phyloP scores from a whole-genome alignment of 1,284 basidiomycete genomes.

The Cerioporus squamosus region DNA sequence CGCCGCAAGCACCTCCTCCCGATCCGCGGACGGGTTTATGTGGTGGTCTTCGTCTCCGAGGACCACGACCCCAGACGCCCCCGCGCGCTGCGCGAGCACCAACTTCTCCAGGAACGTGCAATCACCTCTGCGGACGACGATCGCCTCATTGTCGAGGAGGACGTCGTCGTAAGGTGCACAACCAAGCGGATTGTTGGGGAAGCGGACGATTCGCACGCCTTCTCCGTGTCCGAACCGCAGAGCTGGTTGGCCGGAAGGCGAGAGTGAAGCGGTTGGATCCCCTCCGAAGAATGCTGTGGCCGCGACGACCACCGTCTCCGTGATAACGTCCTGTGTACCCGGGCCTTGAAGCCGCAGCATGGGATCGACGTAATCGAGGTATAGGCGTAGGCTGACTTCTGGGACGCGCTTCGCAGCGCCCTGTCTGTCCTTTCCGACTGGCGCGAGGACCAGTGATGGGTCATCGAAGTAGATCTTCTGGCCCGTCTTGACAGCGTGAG shows the following conservation, averaged over 20 bases:
- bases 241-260: constrained; percentile 26
- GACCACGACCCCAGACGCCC: constrained; percentile 77
- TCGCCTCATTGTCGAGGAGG: constrained; percentile 50
- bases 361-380: constrained; percentile 53
- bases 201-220: constrained; percentile 56
- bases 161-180: constrained; percentile 56
- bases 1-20: constrained; percentile 56
- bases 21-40: constrained; percentile 71
- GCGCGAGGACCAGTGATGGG: constrained; percentile 52
- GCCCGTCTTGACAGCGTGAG: constrained; percentile 77
- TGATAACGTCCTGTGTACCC: constrained; percentile 39
- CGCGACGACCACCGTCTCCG: constrained; percentile 56
- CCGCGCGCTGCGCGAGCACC: constrained; percentile 60
- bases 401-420: constrained; percentile 35
- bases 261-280: constrained; percentile 47
- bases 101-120: constrained; percentile 89
- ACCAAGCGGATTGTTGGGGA: constrained; percentile 56
- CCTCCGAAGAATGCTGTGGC: constrained; percentile 76
- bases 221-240: constrained; percentile 51
- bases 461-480: constrained; percentile 86
- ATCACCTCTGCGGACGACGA: constrained; percentile 68
- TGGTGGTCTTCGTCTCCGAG: constrained; percentile 61
- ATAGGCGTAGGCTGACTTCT: constrained; percentile 63
- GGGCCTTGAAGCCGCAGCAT: constrained; percentile 43
- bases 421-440: constrained; percentile 28